phyloP scores from a whole-genome alignment of 2,329 filamentous ascomycete species.

The Neopestalotiopsis sp. region DNA sequence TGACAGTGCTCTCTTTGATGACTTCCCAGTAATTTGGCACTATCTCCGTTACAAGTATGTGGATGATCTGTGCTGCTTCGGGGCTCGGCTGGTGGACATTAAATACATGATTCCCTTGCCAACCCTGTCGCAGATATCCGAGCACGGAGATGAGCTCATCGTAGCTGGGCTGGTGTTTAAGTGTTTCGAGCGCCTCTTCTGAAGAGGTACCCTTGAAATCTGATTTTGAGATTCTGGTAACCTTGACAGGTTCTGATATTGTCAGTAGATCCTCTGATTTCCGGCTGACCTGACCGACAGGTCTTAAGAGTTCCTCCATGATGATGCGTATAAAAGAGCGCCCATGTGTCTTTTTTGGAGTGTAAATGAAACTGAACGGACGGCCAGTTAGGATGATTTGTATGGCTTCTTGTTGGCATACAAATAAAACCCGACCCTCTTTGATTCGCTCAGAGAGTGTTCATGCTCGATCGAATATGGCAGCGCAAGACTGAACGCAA shows the following conservation, averaged over 20 bases:
- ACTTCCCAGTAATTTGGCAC: constrained; percentile 83
- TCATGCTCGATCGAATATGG: background rate
- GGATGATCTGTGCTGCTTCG: constrained; percentile 74
- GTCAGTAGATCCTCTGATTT: constrained; percentile 45
- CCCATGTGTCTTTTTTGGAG: background rate
- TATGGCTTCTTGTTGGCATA: too few species aligned
- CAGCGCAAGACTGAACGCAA: too few species aligned
- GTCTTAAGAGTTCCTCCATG: constrained; percentile 64
- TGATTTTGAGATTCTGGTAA: constrained; percentile 19
- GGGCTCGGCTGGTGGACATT: constrained; percentile 69
- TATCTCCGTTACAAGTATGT: constrained; percentile 75
- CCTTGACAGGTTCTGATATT: constrained; percentile 36
- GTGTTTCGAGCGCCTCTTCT: constrained; percentile 62
- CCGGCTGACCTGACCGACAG: constrained; percentile 57
- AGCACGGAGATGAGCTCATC: constrained; percentile 60
- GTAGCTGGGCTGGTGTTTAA: constrained; percentile 68
- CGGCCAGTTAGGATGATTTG: background rate
- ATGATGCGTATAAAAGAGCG: background rate
- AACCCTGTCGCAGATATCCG: constrained; percentile 51
- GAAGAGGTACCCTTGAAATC: constrained; percentile 36
- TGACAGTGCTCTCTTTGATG: constrained; percentile 53
- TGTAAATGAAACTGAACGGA: background rate
- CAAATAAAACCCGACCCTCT: too few species aligned
- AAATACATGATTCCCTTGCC: constrained; percentile 43
- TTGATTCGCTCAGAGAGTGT: background rate